A percentile compares a stretch with the other conserved stretches of the same genome.
Evolutionary conservation across 805 yeast genomes (phyloP).

Genomic region (Candida anglica): DNA sequence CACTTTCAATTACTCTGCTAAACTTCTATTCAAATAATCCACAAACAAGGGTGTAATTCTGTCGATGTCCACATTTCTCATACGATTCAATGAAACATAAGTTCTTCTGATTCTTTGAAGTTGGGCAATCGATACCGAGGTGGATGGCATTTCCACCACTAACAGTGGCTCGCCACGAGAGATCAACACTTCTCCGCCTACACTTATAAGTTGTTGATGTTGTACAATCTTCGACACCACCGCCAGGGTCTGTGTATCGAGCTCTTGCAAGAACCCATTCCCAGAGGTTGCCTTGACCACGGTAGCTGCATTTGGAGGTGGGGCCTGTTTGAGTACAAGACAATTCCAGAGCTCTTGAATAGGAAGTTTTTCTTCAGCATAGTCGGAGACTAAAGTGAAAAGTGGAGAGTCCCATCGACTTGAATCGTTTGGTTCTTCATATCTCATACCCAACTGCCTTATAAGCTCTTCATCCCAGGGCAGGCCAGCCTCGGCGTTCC

Average conservation of each 20-base stretch:
- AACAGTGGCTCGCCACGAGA: constrained; percentile 32
- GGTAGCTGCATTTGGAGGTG: constrained; percentile 84
- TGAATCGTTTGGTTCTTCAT: constrained; percentile 86
- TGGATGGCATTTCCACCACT: constrained; percentile 59
- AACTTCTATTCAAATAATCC: constrained; percentile 68
- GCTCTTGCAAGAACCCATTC: constrained; percentile 69
- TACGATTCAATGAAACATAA: constrained; percentile 74
- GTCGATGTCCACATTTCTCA: constrained; percentile 67
- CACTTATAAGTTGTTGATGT: constrained; percentile 49
- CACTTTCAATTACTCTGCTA: too few species aligned
- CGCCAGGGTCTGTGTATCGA: constrained; percentile 67
- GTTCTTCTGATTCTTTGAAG: constrained; percentile 81
- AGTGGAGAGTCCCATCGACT: constrained; percentile 94
- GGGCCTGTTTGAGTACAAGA: constrained; percentile 54
- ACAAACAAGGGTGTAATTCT: constrained; percentile 71
- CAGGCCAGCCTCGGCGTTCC: constrained; percentile 45
- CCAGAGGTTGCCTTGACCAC: constrained; percentile 75
- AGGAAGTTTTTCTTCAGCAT: constrained; percentile 48
- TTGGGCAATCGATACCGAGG: constrained; percentile 64
- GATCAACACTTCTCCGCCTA: constrained; percentile 50
- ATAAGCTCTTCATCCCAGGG: constrained; percentile 67
- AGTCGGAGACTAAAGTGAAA: constrained; percentile 58
- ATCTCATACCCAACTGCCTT: constrained; percentile 71
- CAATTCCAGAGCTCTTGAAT: constrained; percentile 66
- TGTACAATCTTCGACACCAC: constrained; percentile 62